These are phyloP conservation scores for Podospora pseudoanserina DNA, from an alignment of 495 filamentous ascomycete species.

Conservation along the genomic window DNA sequence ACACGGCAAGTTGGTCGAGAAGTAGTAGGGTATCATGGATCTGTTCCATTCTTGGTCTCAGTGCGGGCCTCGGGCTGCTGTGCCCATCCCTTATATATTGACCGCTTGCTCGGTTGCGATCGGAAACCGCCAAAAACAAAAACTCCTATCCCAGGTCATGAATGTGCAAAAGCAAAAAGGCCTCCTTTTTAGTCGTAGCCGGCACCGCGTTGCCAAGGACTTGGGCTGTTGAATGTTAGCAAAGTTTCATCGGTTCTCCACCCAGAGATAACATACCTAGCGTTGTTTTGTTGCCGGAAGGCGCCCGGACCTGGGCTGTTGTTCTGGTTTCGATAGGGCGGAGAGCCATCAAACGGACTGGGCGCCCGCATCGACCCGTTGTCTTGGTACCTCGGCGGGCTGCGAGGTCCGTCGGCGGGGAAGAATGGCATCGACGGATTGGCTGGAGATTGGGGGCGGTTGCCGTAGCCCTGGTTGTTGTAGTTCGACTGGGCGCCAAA, in stretches of 20 bases:
- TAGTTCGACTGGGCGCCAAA: neutral
- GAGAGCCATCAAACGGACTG: slow-evolving; percentile 19
- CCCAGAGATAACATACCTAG: slow-evolving; percentile 40
- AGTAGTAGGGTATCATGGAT: neutral
- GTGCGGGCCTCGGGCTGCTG: neutral
- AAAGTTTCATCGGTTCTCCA: slow-evolving; percentile 18
- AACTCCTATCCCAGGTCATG: slow-evolving; percentile 14
- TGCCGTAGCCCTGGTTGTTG: slow-evolving; percentile 10
- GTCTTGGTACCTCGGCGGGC: slow-evolving; percentile 22
- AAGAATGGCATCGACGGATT: slow-evolving; percentile 63
- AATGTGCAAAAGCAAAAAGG: slow-evolving; percentile 3
- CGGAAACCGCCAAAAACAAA: slow-evolving; percentile 4
- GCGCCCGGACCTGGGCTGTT: slow-evolving; percentile 36
- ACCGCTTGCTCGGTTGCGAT: neutral
- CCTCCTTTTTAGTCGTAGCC: slow-evolving; percentile 43
- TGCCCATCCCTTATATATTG: neutral
- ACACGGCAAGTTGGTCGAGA: slow-evolving; percentile 4
- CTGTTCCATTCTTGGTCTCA: neutral
- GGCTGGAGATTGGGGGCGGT: slow-evolving; percentile 54
- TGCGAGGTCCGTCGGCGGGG: slow-evolving; percentile 36
- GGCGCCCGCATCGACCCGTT: slow-evolving; percentile 14
- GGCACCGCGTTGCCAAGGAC: slow-evolving; percentile 55
- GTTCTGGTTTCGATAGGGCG: slow-evolving; percentile 28
- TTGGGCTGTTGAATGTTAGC: slow-evolving; percentile 23
- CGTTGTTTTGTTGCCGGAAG: slow-evolving; percentile 37